Evolutionary conservation across 768 basidiomycete genomes (phyloP).

Genomic region (Epithele typhae): DNA sequence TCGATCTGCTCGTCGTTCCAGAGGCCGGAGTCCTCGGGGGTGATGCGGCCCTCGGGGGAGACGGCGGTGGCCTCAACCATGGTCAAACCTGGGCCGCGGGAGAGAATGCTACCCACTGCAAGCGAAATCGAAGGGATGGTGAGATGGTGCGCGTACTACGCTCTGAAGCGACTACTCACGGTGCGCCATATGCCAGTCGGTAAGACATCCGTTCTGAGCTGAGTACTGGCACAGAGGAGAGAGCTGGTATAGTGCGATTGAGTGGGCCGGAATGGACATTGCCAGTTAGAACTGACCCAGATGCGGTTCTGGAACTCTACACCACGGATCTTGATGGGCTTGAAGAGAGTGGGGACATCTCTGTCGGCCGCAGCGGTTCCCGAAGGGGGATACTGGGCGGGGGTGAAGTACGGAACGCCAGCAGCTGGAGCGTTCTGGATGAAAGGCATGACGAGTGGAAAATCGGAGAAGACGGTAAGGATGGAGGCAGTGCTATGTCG

Average conservation of each 20-base stretch:
- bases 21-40: slow-evolving; percentile 53
- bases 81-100: slow-evolving; percentile 50
- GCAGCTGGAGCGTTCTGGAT: slow-evolving; percentile 36
- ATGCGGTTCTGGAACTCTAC: slow-evolving; percentile 28
- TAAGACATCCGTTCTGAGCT: slow-evolving; percentile 45
- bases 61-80: slow-evolving; percentile 65
- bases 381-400: slow-evolving; percentile 39
- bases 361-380: slow-evolving; percentile 39
- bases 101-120: slow-evolving; percentile 45
- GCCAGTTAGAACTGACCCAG: slow-evolving; percentile 10
- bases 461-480: too few species aligned
- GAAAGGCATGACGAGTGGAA: not conserved
- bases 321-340: slow-evolving; percentile 43
- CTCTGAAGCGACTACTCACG: slow-evolving; percentile 11
- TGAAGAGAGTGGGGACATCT: slow-evolving; percentile 43
- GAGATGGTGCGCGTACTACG: not conserved
- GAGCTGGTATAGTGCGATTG: slow-evolving; percentile 26
- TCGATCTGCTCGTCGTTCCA: slow-evolving; percentile 57
- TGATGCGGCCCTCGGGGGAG: slow-evolving; percentile 53
- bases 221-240: slow-evolving; percentile 62
- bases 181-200: slow-evolving; percentile 57
- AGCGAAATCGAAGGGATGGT: too few species aligned
- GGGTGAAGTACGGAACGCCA: slow-evolving; percentile 42
- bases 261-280: not conserved
- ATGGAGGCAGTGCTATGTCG: too few species aligned